These are phyloP conservation scores for Chaetomium strumarium DNA, from an alignment of 2,329 filamentous ascomycete species.

Conservation along the genomic window DNA sequence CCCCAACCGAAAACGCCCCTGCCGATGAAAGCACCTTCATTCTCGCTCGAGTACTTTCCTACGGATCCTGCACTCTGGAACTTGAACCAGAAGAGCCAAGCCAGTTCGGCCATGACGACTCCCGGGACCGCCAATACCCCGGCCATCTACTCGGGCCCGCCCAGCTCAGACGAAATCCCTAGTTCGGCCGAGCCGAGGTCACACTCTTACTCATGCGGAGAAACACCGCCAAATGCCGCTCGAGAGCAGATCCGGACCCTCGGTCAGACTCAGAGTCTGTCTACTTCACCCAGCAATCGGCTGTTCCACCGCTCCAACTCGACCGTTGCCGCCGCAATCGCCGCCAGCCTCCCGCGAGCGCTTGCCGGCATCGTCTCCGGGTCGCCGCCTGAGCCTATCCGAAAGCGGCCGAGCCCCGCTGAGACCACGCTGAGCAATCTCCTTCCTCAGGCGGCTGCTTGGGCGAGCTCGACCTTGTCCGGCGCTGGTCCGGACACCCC, in stretches of 20 bases:
- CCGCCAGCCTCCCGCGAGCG: slow-evolving; percentile 47
- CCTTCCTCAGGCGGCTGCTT: slow-evolving; percentile 47
- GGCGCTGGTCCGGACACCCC: slow-evolving; percentile 39
- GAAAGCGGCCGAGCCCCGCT: slow-evolving; percentile 56
- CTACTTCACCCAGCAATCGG: slow-evolving; percentile 53
- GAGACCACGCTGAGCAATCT: slow-evolving; percentile 54
- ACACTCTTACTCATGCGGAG: slow-evolving; percentile 55
- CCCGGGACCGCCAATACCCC: slow-evolving; percentile 53
- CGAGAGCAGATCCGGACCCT: slow-evolving; percentile 39
- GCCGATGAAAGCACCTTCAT: slow-evolving; percentile 59
- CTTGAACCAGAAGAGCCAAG: slow-evolving; percentile 45
- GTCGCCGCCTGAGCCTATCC: slow-evolving; percentile 34
- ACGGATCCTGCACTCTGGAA: slow-evolving; percentile 51
- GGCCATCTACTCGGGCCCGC: slow-evolving; percentile 47
- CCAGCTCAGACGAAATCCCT: slow-evolving; percentile 49
- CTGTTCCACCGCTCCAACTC: slow-evolving; percentile 49
- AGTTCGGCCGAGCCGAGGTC: slow-evolving; percentile 50
- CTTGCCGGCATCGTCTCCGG: slow-evolving; percentile 36
- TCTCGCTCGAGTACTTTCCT: slow-evolving; percentile 62
- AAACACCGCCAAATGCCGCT: slow-evolving; percentile 51
- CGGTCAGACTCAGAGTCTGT: slow-evolving; percentile 47
- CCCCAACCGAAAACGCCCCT: slow-evolving; percentile 57
- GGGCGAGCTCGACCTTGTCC: slow-evolving; percentile 42
- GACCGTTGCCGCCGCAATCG: slow-evolving; percentile 50
- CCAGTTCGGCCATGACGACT: slow-evolving; percentile 50